Evolutionary conservation across 352 stramenopile species (phyloP).

Genomic region (Phytophthora melonis): DNA sequence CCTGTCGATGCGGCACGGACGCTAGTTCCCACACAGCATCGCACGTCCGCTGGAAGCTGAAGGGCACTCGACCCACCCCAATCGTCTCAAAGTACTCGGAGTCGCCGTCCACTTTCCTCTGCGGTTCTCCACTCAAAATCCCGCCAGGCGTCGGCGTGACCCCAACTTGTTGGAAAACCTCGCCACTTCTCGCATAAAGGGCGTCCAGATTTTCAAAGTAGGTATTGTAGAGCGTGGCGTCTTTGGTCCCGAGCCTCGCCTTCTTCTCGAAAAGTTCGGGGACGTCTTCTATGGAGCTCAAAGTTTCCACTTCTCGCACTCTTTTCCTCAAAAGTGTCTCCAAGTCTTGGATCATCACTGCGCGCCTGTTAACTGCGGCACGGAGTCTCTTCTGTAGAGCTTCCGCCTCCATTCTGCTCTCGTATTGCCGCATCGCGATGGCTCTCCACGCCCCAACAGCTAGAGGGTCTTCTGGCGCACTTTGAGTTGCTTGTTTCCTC

Average conservation of each 20-base stretch:
- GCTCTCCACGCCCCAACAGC: slow-evolving; percentile 28
- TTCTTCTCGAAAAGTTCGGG: slow-evolving; percentile 28
- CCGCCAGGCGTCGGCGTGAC: slow-evolving; percentile 10
- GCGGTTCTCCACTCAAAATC: slow-evolving; percentile 27
- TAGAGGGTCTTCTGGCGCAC: slow-evolving; percentile 8
- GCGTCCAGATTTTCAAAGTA: slow-evolving; percentile 37
- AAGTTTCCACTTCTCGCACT: slow-evolving; percentile 22
- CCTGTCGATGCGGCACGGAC: slow-evolving; percentile 21
- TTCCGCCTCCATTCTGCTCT: slow-evolving; percentile 35
- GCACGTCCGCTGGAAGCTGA: slow-evolving; percentile 25
- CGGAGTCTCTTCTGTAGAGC: slow-evolving; percentile 13
- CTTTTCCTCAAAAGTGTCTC: slow-evolving; percentile 23
- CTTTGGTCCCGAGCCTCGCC: slow-evolving; percentile 16
- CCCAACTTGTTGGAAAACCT: slow-evolving; percentile 25
- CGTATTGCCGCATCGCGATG: slow-evolving; percentile 33
- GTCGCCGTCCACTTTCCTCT: slow-evolving; percentile 15
- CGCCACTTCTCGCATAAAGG: slow-evolving; percentile 21
- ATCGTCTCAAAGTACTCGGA: slow-evolving; percentile 36
- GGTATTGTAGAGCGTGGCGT: slow-evolving; percentile 34
- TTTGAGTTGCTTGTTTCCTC: slow-evolving; percentile 9
- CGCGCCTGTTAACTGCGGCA: slow-evolving; percentile 23
- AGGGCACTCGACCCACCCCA: slow-evolving; percentile 25
- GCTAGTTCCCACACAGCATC: slow-evolving; percentile 35
- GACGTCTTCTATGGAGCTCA: not conserved
- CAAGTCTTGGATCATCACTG: slow-evolving; percentile 39